Base-by-base conservation (phyloP, 345 rosid genomes). In the Geranium brycei region DNA sequence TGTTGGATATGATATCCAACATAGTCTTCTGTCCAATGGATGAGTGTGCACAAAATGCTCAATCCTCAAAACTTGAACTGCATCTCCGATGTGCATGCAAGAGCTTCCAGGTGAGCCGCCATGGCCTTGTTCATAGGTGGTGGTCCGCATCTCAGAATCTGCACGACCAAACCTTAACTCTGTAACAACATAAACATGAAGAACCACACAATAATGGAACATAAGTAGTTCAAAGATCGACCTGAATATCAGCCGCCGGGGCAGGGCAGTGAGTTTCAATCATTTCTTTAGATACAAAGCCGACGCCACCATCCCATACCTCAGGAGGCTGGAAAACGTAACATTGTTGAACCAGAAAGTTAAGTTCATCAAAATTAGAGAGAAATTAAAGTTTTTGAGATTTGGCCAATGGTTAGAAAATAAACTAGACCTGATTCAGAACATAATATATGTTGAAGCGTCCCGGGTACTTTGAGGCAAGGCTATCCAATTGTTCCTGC, bases 101-200 rank as follows among this genome's bases (percentile, higher is more conserved):
- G 83, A 67, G 80, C 84, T 0, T 95, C 97, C 53, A 95, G 84
- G 75, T 91, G 91, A 53, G 76, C 88, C 19, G 87, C 91, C 95
- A 90, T 88, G 79, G 97, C 99, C 76, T 85, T 89, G 91, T 93
- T 93, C 99, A 88, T 93, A 0, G 96, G 97, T 19, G 99, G 96
- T 1, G 97, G 96, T 15, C 99, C 99, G 18, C 97, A 90, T 76
- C 95, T 88, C 69, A 93, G 79, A 64, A 93, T 73, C 99, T 93
- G 79, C 67, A n/a, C 19, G 4, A 15, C n/a, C 7, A 4, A 16
- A 5, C 5, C 3, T 15, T 57, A 15, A 17, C 59, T 35, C 5
- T 5, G 1, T 31, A 10, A 5, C 38, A 56, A 31, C 28, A 23
- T 23, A 23, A 23, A 23, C 28, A 23, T 2, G 28, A 23, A 23